These are phyloP conservation scores for Phaseolus coccineus DNA, from an alignment of 331 rosid genomes.

Conservation along the genomic window DNA sequence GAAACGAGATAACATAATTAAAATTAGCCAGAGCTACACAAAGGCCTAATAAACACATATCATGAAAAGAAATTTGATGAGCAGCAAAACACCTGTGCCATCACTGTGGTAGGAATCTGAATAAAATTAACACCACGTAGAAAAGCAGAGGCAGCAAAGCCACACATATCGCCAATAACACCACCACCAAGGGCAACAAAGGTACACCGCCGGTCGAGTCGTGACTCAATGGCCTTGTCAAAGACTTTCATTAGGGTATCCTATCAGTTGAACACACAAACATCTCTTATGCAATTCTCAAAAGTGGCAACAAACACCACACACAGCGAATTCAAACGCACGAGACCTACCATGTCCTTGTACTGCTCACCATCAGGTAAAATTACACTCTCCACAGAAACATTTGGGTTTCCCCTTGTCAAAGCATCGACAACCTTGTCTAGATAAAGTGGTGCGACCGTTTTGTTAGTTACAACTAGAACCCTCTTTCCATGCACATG, in stretches of 20 bases:
- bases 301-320: neutral
- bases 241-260: conserved; percentile 93
- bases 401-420: conserved; percentile 77
- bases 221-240: conserved; percentile 90
- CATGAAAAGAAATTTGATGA: neutral
- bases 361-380: conserved; percentile 92
- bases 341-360: conserved; percentile 81
- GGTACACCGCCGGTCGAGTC: conserved; percentile 80
- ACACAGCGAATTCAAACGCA: conserved; percentile 29
- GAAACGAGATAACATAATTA: conserved; percentile 4
- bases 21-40: neutral
- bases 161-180: conserved; percentile 97
- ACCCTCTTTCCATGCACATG: conserved; percentile 98
- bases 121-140: conserved; percentile 98
- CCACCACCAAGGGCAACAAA: conserved; percentile 99
- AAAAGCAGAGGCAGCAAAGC: conserved; percentile 89
- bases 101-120: conserved; percentile 97
- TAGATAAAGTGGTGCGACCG: conserved; percentile 81
- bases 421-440: conserved; percentile 84
- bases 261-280: conserved; percentile 57
- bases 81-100: conserved; percentile 83
- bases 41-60: neutral
- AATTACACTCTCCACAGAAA: conserved; percentile 83
- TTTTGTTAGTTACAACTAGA: conserved; percentile 88
- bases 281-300: conserved; percentile 32